phyloP scores from a whole-genome alignment of 768 basidiomycete species.

The Imleria badia region DNA sequence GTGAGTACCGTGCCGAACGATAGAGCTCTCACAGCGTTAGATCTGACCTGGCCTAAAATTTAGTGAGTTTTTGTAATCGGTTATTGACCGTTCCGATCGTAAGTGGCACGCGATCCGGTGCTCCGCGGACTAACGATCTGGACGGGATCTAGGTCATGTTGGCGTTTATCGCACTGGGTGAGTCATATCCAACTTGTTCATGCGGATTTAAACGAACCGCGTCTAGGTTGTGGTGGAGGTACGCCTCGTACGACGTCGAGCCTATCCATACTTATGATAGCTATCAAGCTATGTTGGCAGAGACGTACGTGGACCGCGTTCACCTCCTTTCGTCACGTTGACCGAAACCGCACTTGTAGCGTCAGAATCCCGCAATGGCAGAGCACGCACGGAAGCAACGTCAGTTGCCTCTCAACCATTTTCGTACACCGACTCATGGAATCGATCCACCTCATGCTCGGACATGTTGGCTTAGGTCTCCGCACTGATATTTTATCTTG shows the following conservation, averaged over 20 bases:
- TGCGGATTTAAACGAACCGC: background rate
- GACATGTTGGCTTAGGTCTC: conserved; percentile 19
- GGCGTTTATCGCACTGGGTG: conserved; percentile 31
- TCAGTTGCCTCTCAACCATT: conserved; percentile 10
- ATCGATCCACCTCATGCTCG: background rate
- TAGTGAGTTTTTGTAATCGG: conserved; percentile 34
- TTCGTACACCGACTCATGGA: background rate
- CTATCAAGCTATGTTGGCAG: conserved; percentile 29
- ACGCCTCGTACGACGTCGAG: conserved; percentile 1
- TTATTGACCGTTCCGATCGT: conserved; percentile 34
- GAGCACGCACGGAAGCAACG: conserved; percentile 32
- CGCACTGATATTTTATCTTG: conserved; percentile 32
- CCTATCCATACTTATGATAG: conserved; percentile 2
- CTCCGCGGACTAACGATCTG: background rate
- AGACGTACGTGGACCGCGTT: conserved; percentile 24
- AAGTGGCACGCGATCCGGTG: conserved; percentile 9
- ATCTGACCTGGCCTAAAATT: background rate
- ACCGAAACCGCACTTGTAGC: conserved; percentile 8
- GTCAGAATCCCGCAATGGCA: conserved; percentile 34
- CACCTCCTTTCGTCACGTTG: background rate
- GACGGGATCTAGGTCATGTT: conserved; percentile 21
- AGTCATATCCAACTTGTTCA: background rate
- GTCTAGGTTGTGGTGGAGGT: conserved; percentile 31
- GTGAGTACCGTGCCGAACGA: conserved; percentile 20
- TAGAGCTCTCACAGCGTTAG: background rate